These are phyloP conservation scores for Aspergillus jensenii DNA, from an alignment of 2,329 filamentous ascomycete genomes.

Conservation along the genomic window DNA sequence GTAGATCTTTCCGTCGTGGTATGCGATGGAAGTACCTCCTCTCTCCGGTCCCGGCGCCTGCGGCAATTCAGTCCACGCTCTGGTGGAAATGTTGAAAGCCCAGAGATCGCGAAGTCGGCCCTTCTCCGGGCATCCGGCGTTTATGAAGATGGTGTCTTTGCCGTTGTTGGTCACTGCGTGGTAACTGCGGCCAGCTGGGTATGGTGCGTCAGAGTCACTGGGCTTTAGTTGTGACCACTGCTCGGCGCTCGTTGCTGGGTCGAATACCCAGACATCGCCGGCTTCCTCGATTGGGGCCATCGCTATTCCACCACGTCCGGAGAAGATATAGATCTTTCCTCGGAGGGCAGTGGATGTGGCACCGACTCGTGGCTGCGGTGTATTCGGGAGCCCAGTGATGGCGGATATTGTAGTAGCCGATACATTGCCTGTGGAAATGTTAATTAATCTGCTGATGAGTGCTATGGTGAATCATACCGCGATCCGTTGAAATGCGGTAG, in stretches of 20 bases:
- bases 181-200: slow-evolving; percentile 68
- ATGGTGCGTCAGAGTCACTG: slow-evolving; percentile 41
- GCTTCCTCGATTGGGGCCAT: slow-evolving; percentile 72
- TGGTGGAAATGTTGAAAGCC: slow-evolving; percentile 68
- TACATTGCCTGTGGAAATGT: neutral
- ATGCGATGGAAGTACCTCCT: slow-evolving; percentile 67
- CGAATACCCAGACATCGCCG: slow-evolving; percentile 74
- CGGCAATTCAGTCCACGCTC: slow-evolving; percentile 67
- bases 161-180: slow-evolving; percentile 64
- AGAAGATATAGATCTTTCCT: slow-evolving; percentile 75
- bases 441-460: too few relatives aligned
- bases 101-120: slow-evolving; percentile 71
- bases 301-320: slow-evolving; percentile 69
- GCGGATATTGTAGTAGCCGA: slow-evolving; percentile 6
- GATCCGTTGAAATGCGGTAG: slow-evolving; percentile 60
- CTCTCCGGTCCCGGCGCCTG: slow-evolving; percentile 66
- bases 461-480: slow-evolving; percentile 8
- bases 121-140: slow-evolving; percentile 69
- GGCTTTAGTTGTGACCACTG: slow-evolving; percentile 67
- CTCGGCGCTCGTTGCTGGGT: slow-evolving; percentile 55
- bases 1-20: slow-evolving; percentile 65
- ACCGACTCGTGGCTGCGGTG: slow-evolving; percentile 68
- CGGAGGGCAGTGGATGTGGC: slow-evolving; percentile 69
- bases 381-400: slow-evolving; percentile 27
- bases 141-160: slow-evolving; percentile 69